A percentile compares a stretch with the other conserved stretches of the same genome.
These are phyloP conservation scores for Ceratocystis diversiconidia DNA, from an alignment of 2,329 filamentous ascomycete species.

Conservation along the genomic window DNA sequence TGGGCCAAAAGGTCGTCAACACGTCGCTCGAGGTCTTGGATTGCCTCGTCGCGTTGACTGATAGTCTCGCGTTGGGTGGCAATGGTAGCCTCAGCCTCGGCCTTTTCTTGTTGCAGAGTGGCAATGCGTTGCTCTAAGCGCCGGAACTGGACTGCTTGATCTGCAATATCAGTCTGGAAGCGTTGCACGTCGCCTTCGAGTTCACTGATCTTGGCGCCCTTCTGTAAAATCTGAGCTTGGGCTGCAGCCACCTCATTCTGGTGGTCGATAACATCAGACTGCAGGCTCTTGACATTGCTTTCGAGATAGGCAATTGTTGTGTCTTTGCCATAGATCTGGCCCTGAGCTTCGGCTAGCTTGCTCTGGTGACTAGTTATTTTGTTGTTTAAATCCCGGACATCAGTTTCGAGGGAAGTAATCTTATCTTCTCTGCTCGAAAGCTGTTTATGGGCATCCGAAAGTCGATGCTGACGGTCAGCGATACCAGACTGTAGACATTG, in stretches of 20 bases:
- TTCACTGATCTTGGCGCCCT: slow-evolving; percentile 30
- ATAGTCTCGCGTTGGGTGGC: slow-evolving; percentile 26
- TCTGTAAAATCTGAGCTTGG: slow-evolving; percentile 26
- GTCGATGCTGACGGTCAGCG: slow-evolving; percentile 33
- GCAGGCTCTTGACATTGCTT: slow-evolving; percentile 36
- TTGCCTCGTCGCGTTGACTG: slow-evolving; percentile 26
- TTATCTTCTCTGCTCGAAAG: slow-evolving; percentile 28
- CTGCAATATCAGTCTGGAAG: neutral
- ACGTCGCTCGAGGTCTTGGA: slow-evolving; percentile 32
- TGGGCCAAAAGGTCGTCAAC: slow-evolving; percentile 30
- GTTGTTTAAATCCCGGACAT: slow-evolving; percentile 36
- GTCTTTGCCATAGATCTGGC: slow-evolving; percentile 27
- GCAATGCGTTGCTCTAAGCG: neutral
- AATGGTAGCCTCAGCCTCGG: slow-evolving; percentile 25
- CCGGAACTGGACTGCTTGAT: neutral
- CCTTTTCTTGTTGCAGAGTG: slow-evolving; percentile 14
- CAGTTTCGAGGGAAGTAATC: slow-evolving; percentile 35
- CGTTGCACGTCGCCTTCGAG: slow-evolving; percentile 30
- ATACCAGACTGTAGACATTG: slow-evolving; percentile 35
- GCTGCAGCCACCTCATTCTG: slow-evolving; percentile 29
- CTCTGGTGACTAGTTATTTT: slow-evolving; percentile 32
- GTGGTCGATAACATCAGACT: slow-evolving; percentile 34
- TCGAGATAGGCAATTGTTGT: slow-evolving; percentile 34
- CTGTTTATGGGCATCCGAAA: slow-evolving; percentile 25
- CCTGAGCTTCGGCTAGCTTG: slow-evolving; percentile 28